phyloP scores from a whole-genome alignment of 768 basidiomycete genomes.

The Cystobasidium ongulense region DNA sequence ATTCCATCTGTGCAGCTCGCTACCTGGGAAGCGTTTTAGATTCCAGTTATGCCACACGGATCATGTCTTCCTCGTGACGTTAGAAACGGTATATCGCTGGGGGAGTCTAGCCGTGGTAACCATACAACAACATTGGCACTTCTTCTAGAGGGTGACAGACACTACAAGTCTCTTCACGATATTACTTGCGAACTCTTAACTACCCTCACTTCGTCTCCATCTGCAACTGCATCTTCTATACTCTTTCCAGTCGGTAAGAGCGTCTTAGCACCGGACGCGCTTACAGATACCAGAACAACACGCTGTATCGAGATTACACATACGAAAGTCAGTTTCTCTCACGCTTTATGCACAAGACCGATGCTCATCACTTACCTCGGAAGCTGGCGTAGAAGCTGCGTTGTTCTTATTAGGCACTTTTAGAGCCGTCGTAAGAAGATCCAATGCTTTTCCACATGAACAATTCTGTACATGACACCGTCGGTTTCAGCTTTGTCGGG shows the following conservation, averaged over 20 bases:
- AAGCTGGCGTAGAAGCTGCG: background rate
- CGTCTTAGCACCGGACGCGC: background rate
- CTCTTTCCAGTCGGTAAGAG: background rate
- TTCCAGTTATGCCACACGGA: no score
- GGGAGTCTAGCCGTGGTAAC: no score
- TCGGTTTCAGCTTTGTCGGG: background rate
- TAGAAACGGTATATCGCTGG: no score
- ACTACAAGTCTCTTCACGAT: background rate
- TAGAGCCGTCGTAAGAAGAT: slow-evolving; percentile 7
- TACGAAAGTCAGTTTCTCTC: background rate
- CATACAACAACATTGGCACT: no score
- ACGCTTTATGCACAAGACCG: background rate
- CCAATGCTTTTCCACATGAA: slow-evolving; percentile 19
- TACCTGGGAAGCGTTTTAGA: no score
- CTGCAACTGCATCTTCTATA: background rate
- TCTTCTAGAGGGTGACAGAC: no score
- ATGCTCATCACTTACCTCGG: background rate
- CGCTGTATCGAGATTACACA: background rate
- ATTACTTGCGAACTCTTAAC: background rate
- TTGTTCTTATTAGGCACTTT: slow-evolving; percentile 14
- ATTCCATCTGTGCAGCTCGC: no score
- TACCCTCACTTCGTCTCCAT: background rate
- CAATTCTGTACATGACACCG: background rate
- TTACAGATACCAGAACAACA: background rate
- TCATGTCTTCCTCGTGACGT: no score